phyloP scores from a whole-genome alignment of 768 basidiomycete genomes.

The Trametes punicea region DNA sequence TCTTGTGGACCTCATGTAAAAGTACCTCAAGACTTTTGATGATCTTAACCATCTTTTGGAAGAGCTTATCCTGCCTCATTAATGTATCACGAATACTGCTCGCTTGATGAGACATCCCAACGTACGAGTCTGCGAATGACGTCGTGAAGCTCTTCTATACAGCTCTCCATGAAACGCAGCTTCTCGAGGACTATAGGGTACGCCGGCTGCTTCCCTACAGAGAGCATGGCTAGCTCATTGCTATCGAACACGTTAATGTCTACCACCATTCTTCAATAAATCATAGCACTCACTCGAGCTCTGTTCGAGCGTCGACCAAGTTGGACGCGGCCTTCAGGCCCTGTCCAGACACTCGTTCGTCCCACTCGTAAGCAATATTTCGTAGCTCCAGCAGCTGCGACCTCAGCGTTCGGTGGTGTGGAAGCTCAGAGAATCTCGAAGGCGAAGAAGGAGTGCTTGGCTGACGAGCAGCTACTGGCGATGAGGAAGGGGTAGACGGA shows the following conservation, averaged over 20 bases:
- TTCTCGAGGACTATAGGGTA: constrained; percentile 61
- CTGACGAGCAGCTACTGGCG: constrained; percentile 52
- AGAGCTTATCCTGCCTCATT: constrained; percentile 59
- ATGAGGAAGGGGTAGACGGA: constrained; percentile 71
- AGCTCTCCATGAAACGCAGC: constrained; percentile 63
- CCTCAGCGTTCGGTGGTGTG: constrained; percentile 77
- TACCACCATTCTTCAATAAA: background rate
- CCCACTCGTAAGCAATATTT: constrained; percentile 67
- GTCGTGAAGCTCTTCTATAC: constrained; percentile 54
- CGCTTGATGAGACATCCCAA: background rate
- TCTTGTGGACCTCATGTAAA: constrained; percentile 64
- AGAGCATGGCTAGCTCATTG: constrained; percentile 58
- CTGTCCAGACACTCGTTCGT: constrained; percentile 75
- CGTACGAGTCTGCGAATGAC: constrained; percentile 67
- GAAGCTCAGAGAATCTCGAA: constrained; percentile 54
- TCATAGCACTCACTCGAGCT: constrained; percentile 67
- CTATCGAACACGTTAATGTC: constrained; percentile 33
- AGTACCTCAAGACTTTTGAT: constrained; percentile 65
- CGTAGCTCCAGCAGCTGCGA: constrained; percentile 66
- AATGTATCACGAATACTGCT: background rate
- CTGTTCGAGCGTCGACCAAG: constrained; percentile 75
- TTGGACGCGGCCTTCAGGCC: constrained; percentile 72
- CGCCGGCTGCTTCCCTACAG: constrained; percentile 50
- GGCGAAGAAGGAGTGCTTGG: constrained; percentile 46
- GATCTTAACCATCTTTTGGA: constrained; percentile 58